These are phyloP conservation scores for Geotrichum aggregatum DNA, from an alignment of 1,139 yeast genomes.

Conservation along the genomic window DNA sequence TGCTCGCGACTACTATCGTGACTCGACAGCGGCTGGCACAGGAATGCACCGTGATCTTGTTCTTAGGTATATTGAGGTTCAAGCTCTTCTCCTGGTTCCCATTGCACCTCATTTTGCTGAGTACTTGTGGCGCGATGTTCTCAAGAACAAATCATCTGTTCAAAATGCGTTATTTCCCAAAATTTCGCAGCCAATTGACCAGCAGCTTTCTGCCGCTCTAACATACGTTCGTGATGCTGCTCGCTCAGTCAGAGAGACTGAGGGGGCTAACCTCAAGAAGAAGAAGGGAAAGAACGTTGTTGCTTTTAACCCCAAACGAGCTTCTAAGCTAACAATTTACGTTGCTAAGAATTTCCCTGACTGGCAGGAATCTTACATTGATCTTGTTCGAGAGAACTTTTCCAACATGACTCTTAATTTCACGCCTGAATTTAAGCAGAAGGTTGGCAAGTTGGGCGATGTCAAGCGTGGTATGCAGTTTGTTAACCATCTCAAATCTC, in stretches of 20 bases:
- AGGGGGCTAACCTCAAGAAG: constrained; percentile 80
- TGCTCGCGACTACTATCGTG: constrained; percentile 95
- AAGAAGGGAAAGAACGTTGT: constrained; percentile 80
- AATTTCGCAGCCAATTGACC: constrained; percentile 60
- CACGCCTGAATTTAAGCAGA: constrained; percentile 39
- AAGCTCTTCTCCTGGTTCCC: constrained; percentile 81
- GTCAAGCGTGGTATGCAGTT: constrained; percentile 98
- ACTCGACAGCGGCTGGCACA: constrained; percentile 54
- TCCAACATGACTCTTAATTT: constrained; percentile 41
- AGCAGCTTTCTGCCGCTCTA: constrained; percentile 60
- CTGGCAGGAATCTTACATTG: constrained; percentile 90
- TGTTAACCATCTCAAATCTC: constrained; percentile 76
- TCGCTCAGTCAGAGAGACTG: constrained; percentile 87
- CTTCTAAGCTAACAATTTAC: constrained; percentile 67
- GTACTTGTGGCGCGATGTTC: constrained; percentile 76
- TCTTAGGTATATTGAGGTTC: constrained; percentile 75
- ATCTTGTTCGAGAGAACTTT: constrained; percentile 73
- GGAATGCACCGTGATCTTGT: constrained; percentile 82
- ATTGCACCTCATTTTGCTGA: constrained; percentile 96
- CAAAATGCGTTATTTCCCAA: constrained; percentile 79
- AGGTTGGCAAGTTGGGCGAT: constrained; percentile 42
- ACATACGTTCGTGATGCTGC: constrained; percentile 72
- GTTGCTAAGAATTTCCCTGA: constrained; percentile 85
- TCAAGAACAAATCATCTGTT: constrained; percentile 54
- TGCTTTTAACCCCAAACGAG: constrained; percentile 66